phyloP scores from a whole-genome alignment of 352 stramenopile genomes.

The Thalassiosira exigua region DNA sequence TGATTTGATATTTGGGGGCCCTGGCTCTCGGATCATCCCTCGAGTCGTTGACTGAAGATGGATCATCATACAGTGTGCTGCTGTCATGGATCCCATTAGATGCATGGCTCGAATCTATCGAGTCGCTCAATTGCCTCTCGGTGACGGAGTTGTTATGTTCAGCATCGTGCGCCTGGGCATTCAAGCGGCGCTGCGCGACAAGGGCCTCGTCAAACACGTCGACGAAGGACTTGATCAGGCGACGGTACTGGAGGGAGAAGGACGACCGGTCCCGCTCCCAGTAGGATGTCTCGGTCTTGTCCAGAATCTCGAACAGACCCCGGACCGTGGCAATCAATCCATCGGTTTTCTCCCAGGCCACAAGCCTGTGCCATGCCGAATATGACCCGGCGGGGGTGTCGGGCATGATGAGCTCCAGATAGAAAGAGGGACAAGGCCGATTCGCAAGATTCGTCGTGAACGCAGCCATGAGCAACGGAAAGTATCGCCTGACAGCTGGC shows the following conservation, averaged over 20 bases:
- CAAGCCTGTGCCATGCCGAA: constrained; percentile 39
- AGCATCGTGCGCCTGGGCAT: constrained; percentile 8
- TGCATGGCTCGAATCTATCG: constrained; percentile 35
- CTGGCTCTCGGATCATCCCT: constrained; percentile 17
- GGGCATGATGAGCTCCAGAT: constrained; percentile 55
- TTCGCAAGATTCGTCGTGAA: constrained; percentile 41
- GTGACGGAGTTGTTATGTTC: constrained; percentile 15
- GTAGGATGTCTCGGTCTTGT: constrained; percentile 53
- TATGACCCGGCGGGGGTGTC: constrained; percentile 46
- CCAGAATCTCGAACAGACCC: constrained; percentile 58
- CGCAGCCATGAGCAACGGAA: constrained; percentile 32
- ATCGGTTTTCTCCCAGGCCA: constrained; percentile 45
- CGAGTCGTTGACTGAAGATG: constrained; percentile 21
- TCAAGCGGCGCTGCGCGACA: constrained; percentile 18
- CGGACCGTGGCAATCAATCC: constrained; percentile 39
- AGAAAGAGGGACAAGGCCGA: constrained; percentile 37
- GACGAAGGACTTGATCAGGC: constrained; percentile 54
- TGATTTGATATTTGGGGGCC: constrained; percentile 39
- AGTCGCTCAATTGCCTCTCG: constrained; percentile 37
- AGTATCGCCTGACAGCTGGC: constrained; percentile 47
- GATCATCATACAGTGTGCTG: constrained; percentile 5
- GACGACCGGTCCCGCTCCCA: constrained; percentile 38
- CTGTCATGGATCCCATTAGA: constrained; percentile 2
- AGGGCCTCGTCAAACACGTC: constrained; percentile 58
- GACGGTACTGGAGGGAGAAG: constrained; percentile 46